Conservation (phyloP, 2,329 filamentous ascomycete species). For the Phyllosticta citriasiana region DNA sequence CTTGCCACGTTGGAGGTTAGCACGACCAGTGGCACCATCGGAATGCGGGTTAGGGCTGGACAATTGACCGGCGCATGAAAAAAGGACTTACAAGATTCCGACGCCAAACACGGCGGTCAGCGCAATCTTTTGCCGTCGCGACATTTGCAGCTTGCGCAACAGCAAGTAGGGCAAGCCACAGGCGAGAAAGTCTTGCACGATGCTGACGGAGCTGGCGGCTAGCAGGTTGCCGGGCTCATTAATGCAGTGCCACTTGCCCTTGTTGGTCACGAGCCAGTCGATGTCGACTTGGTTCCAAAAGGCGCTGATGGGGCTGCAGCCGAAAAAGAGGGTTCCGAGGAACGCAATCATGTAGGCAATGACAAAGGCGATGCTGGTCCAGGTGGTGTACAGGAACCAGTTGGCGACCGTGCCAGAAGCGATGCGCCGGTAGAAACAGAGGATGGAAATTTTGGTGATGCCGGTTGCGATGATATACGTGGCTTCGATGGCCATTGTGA, state of each 20-base stretch:
- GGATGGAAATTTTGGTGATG: constrained; percentile 24
- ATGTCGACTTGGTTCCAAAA: constrained; percentile 31
- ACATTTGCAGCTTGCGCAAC: constrained; percentile 35
- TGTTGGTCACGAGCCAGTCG: not conserved
- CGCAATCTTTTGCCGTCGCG: constrained; percentile 33
- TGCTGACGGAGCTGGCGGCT: constrained; percentile 29
- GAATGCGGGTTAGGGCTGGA: not conserved
- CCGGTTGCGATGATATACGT: constrained; percentile 20
- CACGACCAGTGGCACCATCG: not conserved
- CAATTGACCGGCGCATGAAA: not conserved
- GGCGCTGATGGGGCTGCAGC: constrained; percentile 29
- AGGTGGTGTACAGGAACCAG: constrained; percentile 28
- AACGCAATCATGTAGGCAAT: constrained; percentile 30
- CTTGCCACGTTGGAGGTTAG: constrained; percentile 14
- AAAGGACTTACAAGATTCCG: constrained; percentile 30
- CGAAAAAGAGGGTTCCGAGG: constrained; percentile 25
- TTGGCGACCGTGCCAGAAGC: constrained; percentile 25
- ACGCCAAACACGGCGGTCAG: constrained; percentile 36
- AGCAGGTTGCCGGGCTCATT: constrained; percentile 30
- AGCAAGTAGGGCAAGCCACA: constrained; percentile 34
- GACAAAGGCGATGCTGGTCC: constrained; percentile 29
- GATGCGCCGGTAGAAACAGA: constrained; percentile 35
- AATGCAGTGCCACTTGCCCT: constrained; percentile 17
- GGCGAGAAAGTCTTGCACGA: constrained; percentile 32
- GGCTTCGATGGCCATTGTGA: constrained; percentile 18